phyloP scores from a whole-genome alignment of 768 basidiomycete species.

The Tephrocybe sp. region DNA sequence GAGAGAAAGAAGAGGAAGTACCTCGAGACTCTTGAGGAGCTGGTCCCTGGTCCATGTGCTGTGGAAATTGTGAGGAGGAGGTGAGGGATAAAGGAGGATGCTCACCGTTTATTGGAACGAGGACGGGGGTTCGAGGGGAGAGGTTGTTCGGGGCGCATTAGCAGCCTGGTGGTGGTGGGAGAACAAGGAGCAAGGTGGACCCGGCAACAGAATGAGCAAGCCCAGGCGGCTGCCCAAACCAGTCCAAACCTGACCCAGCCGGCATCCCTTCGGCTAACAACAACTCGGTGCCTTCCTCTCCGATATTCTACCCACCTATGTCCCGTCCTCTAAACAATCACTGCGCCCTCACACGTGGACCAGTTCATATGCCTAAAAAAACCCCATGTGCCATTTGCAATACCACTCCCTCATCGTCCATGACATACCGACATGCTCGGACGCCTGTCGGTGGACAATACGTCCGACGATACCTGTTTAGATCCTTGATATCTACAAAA shows the following conservation, averaged over 20 bases:
- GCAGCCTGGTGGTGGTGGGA: conserved; percentile 41
- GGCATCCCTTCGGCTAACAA: conserved; percentile 18
- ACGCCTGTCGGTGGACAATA: background rate
- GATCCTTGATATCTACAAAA: conserved; percentile 8
- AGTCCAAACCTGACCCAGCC: conserved; percentile 16
- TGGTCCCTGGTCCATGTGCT: conserved; percentile 53
- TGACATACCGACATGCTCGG: conserved; percentile 2
- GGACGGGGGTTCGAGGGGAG: no score
- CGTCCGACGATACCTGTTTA: conserved; percentile 1
- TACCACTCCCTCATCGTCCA: background rate
- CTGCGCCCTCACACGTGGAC: conserved; percentile 3
- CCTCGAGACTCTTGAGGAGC: conserved; percentile 50
- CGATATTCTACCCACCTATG: conserved; percentile 6
- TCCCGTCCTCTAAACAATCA: conserved; percentile 14
- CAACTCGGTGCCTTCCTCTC: conserved; percentile 11
- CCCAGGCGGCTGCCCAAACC: no score
- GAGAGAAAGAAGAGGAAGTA: conserved; percentile 18
- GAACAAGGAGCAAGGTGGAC: conserved; percentile 38
- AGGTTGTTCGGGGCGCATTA: conserved; percentile 21
- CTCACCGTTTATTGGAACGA: conserved; percentile 34
- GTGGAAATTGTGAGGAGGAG: conserved; percentile 19
- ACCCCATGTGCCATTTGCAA: background rate
- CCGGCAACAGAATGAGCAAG: conserved; percentile 25
- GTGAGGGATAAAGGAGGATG: conserved; percentile 11
- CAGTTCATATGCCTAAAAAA: background rate